Percentiles rank a stretch among this genome's conserved stretches.
phyloP scores from a whole-genome alignment of 345 rosid species.

The Syzygium aromaticum region DNA sequence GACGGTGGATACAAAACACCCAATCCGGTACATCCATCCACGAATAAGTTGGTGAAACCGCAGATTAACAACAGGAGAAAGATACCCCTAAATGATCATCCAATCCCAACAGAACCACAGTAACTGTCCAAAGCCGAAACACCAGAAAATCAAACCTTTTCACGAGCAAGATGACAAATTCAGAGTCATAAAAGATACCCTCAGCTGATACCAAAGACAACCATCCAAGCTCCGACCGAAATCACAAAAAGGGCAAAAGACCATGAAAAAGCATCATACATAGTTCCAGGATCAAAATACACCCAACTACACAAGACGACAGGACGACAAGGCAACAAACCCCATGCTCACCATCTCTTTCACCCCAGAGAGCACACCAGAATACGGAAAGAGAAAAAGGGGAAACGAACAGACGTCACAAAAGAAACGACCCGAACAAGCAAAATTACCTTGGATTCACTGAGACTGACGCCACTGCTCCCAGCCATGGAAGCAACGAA shows the following conservation, averaged over 20 bases:
- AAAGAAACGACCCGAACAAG: not conserved
- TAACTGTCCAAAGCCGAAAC: not conserved
- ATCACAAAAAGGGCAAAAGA: not conserved
- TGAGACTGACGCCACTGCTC: constrained; percentile 53
- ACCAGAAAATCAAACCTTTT: not conserved
- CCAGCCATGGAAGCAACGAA: constrained; percentile 48
- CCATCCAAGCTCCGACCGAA: not conserved
- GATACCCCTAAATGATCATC: not conserved
- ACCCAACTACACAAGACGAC: not conserved
- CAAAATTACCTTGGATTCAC: constrained; percentile 59
- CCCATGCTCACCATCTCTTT: not conserved
- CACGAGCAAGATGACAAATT: not conserved
- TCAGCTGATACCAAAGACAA: not conserved
- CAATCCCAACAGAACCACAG: not conserved
- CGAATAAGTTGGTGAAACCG: not conserved
- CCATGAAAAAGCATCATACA: not conserved
- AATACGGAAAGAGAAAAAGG: not conserved
- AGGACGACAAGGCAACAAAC: not conserved
- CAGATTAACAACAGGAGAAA: not conserved
- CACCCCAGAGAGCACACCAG: not conserved
- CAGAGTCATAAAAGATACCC: not conserved
- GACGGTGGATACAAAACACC: not conserved
- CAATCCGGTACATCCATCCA: not conserved
- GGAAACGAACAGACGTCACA: not conserved
- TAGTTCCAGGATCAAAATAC: not conserved